phyloP scores from a whole-genome alignment of 2,329 filamentous ascomycete species.

The Aspergillus tanneri region DNA sequence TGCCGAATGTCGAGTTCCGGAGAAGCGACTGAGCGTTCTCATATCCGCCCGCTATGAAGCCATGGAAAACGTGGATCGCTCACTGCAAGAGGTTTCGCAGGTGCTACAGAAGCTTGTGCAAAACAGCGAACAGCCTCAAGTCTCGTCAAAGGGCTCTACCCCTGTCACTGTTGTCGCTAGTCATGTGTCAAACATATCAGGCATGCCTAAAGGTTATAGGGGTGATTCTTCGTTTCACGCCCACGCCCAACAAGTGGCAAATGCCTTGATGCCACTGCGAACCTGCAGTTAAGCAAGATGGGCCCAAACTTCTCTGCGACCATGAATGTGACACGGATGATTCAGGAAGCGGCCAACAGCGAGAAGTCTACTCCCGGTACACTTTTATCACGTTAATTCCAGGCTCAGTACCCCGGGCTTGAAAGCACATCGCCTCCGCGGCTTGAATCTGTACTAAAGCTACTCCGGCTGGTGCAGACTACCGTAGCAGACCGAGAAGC shows the following conservation, averaged over 20 bases:
- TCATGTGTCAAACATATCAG: not conserved
- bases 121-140: not conserved
- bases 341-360: not conserved
- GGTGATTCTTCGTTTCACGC: not conserved
- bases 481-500: not conserved
- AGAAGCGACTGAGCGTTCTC: not conserved
- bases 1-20: not conserved
- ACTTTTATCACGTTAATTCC: too few relatives aligned
- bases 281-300: not conserved
- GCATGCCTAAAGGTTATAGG: not conserved
- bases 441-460: not conserved
- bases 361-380: not conserved
- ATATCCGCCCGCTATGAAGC: not conserved
- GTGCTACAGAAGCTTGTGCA: not conserved
- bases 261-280: not conserved
- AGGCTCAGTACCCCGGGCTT: not conserved
- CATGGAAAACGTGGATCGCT: not conserved
- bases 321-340: not conserved
- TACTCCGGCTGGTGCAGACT: not conserved
- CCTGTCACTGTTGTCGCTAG: not conserved
- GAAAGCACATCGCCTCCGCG: not conserved
- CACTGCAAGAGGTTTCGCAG: not conserved
- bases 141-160: not conserved
- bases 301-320: not conserved
- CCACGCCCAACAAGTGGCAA: not conserved